Conservation (phyloP, 2,329 filamentous ascomycete genomes). For the Ceratocystis harringtonii region DNA sequence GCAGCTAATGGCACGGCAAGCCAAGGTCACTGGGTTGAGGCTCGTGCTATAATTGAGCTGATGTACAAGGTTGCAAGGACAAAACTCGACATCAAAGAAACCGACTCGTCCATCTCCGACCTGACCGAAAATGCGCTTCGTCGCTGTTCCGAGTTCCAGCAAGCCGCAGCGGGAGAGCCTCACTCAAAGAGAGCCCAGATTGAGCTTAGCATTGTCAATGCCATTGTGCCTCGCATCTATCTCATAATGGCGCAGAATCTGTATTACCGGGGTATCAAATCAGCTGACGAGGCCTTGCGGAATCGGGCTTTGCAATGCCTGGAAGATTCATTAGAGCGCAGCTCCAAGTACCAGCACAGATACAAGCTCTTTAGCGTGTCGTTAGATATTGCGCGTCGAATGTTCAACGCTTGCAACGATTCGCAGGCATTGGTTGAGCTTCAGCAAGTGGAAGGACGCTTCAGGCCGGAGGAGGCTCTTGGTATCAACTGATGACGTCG, state of each 20-base stretch:
- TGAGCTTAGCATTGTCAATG: neutral
- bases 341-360: neutral
- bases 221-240: neutral
- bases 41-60: neutral
- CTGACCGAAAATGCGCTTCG: neutral
- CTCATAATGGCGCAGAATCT: constrained; percentile 1
- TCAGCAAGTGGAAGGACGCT: neutral
- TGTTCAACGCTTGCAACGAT: neutral
- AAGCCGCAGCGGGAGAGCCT: neutral
- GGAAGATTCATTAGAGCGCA: neutral
- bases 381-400: neutral
- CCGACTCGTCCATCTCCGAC: neutral
- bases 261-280: neutral
- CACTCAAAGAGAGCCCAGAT: neutral
- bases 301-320: neutral
- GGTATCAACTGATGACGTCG: neutral
- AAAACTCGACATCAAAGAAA: neutral
- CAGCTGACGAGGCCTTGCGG: neutral
- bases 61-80: neutral
- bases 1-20: neutral
- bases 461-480: neutral
- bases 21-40: neutral
- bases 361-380: neutral
- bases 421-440: neutral
- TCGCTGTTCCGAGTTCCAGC: neutral